A percentile compares a stretch with the other conserved stretches of the same genome.
Evolutionary conservation across 23 red algal species (phyloP).

Genomic region (Gracilaria domingensis): DNA sequence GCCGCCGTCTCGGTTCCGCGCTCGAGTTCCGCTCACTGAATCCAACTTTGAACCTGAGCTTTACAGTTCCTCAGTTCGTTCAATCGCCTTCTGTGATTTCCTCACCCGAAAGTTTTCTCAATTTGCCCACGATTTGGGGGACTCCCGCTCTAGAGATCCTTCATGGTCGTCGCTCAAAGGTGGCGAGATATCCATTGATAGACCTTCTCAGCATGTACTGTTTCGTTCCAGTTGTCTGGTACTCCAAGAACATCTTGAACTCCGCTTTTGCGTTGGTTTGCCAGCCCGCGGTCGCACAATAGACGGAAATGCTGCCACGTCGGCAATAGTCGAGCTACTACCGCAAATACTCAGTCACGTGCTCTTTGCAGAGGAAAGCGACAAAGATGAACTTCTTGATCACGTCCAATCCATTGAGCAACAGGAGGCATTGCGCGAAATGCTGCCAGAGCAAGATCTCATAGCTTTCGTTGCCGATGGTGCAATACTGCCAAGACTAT

Average conservation of each 20-base stretch:
- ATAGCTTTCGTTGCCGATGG: conserved; percentile 85
- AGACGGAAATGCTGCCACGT: conserved; percentile 58
- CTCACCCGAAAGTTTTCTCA: conserved; percentile 74
- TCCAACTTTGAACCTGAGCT: conserved; percentile 40
- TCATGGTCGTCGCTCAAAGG: conserved; percentile 80
- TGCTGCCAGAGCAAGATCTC: conserved; percentile 52
- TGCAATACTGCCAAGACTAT: conserved; percentile 74
- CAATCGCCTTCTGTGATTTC: conserved; percentile 76
- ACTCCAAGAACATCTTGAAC: conserved; percentile 54
- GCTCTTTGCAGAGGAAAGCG: conserved; percentile 39
- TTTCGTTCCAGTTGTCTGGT: conserved; percentile 68
- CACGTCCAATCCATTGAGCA: conserved; percentile 76
- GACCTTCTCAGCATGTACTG: conserved; percentile 80
- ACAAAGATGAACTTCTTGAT: conserved; percentile 30
- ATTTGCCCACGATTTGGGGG: not conserved
- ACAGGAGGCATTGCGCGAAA: conserved; percentile 62
- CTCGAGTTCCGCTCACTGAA: conserved; percentile 45
- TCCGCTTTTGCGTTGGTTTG: conserved; percentile 79
- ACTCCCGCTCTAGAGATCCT: conserved; percentile 22
- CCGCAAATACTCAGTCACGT: conserved; percentile 22
- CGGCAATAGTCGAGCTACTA: conserved; percentile 52
- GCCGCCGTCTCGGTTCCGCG: conserved; percentile 58
- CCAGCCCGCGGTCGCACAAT: conserved; percentile 85
- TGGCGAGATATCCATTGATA: conserved; percentile 75
- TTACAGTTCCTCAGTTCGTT: conserved; percentile 4